Conservation (phyloP, 2,329 filamentous ascomycete species). For the Ceratocystis variospora region DNA sequence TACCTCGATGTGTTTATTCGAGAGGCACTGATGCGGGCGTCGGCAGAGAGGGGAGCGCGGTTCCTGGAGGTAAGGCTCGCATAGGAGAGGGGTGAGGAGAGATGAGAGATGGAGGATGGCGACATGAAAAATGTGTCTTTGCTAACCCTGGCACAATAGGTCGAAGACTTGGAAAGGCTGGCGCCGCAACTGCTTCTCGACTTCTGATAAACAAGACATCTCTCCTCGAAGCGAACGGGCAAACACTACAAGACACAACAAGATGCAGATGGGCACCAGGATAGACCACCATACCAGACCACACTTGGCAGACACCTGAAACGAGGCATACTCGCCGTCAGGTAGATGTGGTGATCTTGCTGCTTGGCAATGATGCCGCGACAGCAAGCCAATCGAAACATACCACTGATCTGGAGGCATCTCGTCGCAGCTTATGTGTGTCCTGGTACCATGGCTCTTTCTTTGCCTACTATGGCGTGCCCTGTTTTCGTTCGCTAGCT, state of each 20-base stretch:
- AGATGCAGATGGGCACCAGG: too few relatives aligned
- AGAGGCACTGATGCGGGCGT: slow-evolving; percentile 71
- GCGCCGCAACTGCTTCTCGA: slow-evolving; percentile 76
- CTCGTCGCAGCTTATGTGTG: neutral
- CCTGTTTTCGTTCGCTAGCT: neutral
- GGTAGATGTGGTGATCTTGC: neutral
- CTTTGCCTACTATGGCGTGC: neutral
- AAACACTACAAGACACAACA: neutral
- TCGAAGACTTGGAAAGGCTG: slow-evolving; percentile 81
- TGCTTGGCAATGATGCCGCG: neutral
- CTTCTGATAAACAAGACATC: slow-evolving; percentile 39
- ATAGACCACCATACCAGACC: too few relatives aligned
- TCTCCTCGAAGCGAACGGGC: neutral
- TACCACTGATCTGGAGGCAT: neutral
- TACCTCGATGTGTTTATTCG: slow-evolving; percentile 87
- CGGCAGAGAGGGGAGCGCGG: slow-evolving; percentile 52
- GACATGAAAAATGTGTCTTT: neutral
- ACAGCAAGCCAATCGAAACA: neutral
- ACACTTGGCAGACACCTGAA: too few relatives aligned
- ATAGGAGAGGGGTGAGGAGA: neutral
- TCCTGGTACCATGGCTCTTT: neutral
- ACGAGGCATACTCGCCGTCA: too few relatives aligned
- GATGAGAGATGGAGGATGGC: neutral
- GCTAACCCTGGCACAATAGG: slow-evolving; percentile 23
- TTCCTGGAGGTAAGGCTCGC: slow-evolving; percentile 54